Conservation (phyloP, 345 rosid species). For the Anastatica hierochuntica region DNA sequence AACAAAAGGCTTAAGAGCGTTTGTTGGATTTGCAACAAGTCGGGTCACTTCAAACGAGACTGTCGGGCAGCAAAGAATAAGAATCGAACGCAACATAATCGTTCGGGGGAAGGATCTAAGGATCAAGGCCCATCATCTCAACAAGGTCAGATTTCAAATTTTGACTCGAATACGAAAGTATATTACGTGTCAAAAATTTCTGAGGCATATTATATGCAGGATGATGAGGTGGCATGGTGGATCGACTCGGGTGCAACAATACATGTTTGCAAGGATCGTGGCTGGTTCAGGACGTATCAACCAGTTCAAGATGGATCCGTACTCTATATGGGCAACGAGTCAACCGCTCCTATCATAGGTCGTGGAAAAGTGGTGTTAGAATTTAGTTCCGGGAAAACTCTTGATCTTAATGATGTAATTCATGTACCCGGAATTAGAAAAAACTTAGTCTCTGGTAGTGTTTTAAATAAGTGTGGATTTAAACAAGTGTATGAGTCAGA, state of each 20-base stretch:
- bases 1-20: neutral
- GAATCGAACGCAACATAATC: neutral
- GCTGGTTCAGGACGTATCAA: neutral
- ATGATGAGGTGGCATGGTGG: conserved; percentile 4
- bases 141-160: neutral
- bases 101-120: neutral
- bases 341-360: neutral
- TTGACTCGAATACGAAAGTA: neutral
- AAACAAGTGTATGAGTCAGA: conserved; percentile 6
- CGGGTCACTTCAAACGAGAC: neutral
- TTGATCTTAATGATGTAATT: neutral
- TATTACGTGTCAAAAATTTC: neutral
- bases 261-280: neutral
- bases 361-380: neutral
- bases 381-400: neutral
- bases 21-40: neutral
- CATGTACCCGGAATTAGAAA: neutral
- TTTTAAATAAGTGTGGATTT: neutral
- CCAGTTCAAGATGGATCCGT: neutral
- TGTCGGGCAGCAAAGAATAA: neutral
- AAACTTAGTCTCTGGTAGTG: neutral
- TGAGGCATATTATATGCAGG: neutral
- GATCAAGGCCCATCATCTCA: neutral
- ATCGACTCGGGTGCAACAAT: neutral
- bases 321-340: neutral